Percentiles rank a stretch among this genome's conserved stretches.
Evolutionary conservation across 192 early-diverging fungal genomes (phyloP).

Genomic region (Phycomyces nitens): DNA sequence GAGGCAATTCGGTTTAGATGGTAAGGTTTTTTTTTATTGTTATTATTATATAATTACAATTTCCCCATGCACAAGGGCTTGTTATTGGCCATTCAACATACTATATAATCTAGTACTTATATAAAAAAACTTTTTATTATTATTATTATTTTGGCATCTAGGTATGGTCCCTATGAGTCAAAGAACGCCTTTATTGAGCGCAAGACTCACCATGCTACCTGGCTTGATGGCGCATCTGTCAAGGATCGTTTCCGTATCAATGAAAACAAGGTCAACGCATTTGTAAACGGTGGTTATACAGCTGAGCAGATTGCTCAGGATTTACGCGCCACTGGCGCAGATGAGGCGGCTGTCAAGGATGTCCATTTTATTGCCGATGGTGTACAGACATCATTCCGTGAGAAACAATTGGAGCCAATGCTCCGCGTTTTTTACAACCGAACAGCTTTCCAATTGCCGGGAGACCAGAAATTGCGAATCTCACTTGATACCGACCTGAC

Average conservation of each 20-base stretch:
- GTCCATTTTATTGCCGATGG: constrained; percentile 69
- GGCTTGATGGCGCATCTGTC: constrained; percentile 47
- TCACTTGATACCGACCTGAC: constrained; percentile 95
- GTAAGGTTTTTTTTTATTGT: constrained; percentile 56
- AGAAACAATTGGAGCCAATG: constrained; percentile 75
- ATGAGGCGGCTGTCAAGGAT: constrained; percentile 70
- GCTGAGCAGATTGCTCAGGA: constrained; percentile 74
- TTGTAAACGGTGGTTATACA: constrained; percentile 70
- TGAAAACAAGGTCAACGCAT: constrained; percentile 87
- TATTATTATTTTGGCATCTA: constrained; percentile 3
- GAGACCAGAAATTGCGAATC: constrained; percentile 87
- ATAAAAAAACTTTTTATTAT: neutral
- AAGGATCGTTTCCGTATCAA: constrained; percentile 95
- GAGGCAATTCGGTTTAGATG: constrained; percentile 91
- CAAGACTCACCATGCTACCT: constrained; percentile 58
- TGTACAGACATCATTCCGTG: constrained; percentile 64
- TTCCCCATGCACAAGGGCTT: too few relatives aligned
- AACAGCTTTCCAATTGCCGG: constrained; percentile 97
- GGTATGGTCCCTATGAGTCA: constrained; percentile 32
- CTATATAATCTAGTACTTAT: neutral
- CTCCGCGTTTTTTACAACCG: constrained; percentile 95
- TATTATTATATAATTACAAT: neutral
- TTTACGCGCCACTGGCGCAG: constrained; percentile 68
- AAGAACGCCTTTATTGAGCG: constrained; percentile 35
- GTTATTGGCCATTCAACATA: neutral